Base-by-base conservation (phyloP, 2,329 filamentous ascomycete genomes). In the Claviceps capensis region DNA sequence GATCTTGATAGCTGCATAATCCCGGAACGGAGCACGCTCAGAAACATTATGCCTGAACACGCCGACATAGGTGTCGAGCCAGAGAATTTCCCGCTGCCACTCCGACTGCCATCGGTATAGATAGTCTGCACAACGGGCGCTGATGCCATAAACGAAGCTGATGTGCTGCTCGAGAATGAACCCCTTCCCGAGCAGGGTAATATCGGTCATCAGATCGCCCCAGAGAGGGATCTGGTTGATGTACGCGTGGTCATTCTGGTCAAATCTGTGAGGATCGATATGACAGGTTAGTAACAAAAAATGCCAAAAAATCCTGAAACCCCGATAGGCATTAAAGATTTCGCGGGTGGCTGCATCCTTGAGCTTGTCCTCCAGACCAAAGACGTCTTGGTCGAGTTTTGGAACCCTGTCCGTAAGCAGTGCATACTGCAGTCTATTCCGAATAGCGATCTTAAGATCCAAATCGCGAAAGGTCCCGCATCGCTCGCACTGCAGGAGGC, bases 21-120 rank as follows among this genome's bases (percentile, higher is more conserved):
- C 44, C 17, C 44, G 34, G 16, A 2, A 16, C 5, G 49, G 17
- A 50, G 54, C 54, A 17, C 54, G 49, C 3, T 46, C 37, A 0
- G 26, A 16, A 23, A 5, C 14, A 49, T 1, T n/a, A 16, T 4
- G 51, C 46, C 17, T 54, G 56, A 17, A 19, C 9, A 54, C n/a
- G 1, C 59, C 59, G 13, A 51, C 58, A 34, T 53, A 61, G 41
- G 55, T 50, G 44, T 60, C 56, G 16, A 61, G 49, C 37, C 54
- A 56, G 4, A 30, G 11, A 5, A 52, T 22, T 47, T 60, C 59
- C n/a, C 49, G 36, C 5, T 45, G 23, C 58, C 57, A 58, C 7
- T 48, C 3, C 0, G 34, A 5, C 14, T 42, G 49, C 11, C 53
- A 43, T 1, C 34, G 16, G 4, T 49, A 17, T 49, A 59, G 41